Evolutionary conservation across 75 land plant species (phyloP), one percentile per base, ranked within the genome.

Genomic region (Pinus tabuliformis): DNA sequence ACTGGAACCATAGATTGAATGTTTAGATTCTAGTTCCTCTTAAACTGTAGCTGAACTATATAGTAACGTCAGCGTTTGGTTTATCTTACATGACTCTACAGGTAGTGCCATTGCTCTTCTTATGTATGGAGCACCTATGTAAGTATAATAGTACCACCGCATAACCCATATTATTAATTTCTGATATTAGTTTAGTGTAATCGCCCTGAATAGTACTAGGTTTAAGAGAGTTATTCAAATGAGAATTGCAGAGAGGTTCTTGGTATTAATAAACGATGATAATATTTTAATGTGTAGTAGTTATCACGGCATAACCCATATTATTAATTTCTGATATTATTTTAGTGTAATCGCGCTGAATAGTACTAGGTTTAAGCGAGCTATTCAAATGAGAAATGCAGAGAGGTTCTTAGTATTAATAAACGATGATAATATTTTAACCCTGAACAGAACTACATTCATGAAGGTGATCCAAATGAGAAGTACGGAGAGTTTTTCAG

Each of bases 401-500:
- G 89, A 86, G 76, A 85, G 80, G 49, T 45, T 45, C 49, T 7
- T 1, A 6, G 39, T 4, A 37, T 37, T 37, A 37, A 37, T 39
- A 39, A 39, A 5, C 42, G 6, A 6, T 39, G 42, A 4, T 5
- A 39, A 3, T 39, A 39, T 4, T 39, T 39, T 4, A 39, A 39
- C 5, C 42, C 42, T 39, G 54, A 49, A 49, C 54, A 49, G 12
- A 8, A 49, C 54, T 33, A 94, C 97, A 1, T 94, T 94, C 59
- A 93, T 58, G 60, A 88, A 84, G 79, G 89, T 93, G 2, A 78
- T 88, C 30, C 77, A 62, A 85, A 89, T 79, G 81, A 83, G 77
- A 72, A 85, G 87, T 65, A 89, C 90, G 2, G 92, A 86, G 75
- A 85, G 80, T 39, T 91, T 81, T 75, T 90, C 91, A 33, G 89